These are phyloP conservation scores for Backusella mclennaniae DNA, from an alignment of 192 early-diverging fungal genomes.

Conservation along the genomic window DNA sequence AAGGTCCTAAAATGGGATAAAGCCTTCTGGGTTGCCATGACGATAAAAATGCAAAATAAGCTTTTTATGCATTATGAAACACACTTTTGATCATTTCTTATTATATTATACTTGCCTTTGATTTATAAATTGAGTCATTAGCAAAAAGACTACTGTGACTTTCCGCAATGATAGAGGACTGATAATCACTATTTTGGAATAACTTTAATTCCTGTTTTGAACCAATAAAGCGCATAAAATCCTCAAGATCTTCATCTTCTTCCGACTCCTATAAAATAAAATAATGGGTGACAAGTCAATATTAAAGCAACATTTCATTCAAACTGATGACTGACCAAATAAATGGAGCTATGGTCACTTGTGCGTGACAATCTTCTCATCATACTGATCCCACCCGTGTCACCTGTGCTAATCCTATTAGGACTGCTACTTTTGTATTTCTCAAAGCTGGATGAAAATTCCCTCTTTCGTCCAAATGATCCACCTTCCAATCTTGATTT, in stretches of 20 bases:
- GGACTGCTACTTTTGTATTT: constrained; percentile 24
- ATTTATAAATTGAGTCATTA: constrained; percentile 17
- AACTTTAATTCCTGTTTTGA: constrained; percentile 54
- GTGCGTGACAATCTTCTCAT: constrained; percentile 32
- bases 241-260: constrained; percentile 53
- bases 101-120: constrained; percentile 35
- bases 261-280: not conserved
- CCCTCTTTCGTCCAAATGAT: constrained; percentile 20
- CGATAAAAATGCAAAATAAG: not conserved
- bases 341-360: constrained; percentile 25
- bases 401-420: constrained; percentile 16
- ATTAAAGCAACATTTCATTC: not conserved
- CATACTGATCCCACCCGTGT: constrained; percentile 20
- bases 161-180: not conserved
- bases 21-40: constrained; percentile 11
- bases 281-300: not conserved
- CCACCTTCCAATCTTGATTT: constrained; percentile 9
- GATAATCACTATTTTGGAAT: constrained; percentile 31
- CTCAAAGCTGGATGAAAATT: constrained; percentile 25
- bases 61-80: not conserved
- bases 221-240: constrained; percentile 64
- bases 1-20: constrained; percentile 31
- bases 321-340: constrained; percentile 11
- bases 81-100: constrained; percentile 27
- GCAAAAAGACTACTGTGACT: constrained; percentile 21